Evolutionary conservation across 805 yeast genomes (phyloP).

Genomic region (Candida andamanensis): DNA sequence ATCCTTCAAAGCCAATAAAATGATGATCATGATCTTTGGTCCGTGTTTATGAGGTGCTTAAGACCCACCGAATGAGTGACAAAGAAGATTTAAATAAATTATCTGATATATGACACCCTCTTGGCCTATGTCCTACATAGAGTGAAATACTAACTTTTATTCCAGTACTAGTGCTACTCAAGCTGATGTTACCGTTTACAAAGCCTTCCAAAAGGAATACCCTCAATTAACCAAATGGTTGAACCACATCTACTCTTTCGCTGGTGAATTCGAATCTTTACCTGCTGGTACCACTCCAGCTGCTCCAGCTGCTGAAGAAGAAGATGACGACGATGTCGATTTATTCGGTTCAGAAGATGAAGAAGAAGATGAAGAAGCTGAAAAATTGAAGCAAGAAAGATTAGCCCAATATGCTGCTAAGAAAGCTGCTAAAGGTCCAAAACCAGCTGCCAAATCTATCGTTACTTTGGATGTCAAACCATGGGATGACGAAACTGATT

Average conservation of each 20-base stretch:
- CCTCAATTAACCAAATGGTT: slow-evolving; percentile 98
- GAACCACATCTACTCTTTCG: slow-evolving; percentile 94
- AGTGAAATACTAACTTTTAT: slow-evolving; percentile 21
- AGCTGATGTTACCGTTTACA: slow-evolving; percentile 92
- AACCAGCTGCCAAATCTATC: slow-evolving; percentile 97
- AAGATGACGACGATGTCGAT: slow-evolving; percentile 89
- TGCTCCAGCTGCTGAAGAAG: slow-evolving; percentile 57
- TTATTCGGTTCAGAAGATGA: slow-evolving; percentile 93
- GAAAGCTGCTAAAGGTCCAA: slow-evolving; percentile 96
- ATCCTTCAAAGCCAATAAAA: slow-evolving; percentile 10
- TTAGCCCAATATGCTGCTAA: slow-evolving; percentile 95
- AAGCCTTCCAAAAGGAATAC: slow-evolving; percentile 87
- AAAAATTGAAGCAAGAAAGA: slow-evolving; percentile 95
- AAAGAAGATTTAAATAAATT: slow-evolving; percentile 37
- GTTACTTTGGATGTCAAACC: slow-evolving; percentile 98
- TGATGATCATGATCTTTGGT: slow-evolving; percentile 79
- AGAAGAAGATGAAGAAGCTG: slow-evolving; percentile 95
- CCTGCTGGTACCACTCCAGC: slow-evolving; percentile 75
- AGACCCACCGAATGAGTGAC: slow-evolving; percentile 95
- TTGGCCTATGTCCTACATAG: too few species aligned
- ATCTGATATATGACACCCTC: slow-evolving; percentile 14
- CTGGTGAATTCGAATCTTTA: slow-evolving; percentile 74
- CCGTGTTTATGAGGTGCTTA: slow-evolving; percentile 97
- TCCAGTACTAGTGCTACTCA: slow-evolving; percentile 81
- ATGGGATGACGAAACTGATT: slow-evolving; percentile 99